phyloP scores from a whole-genome alignment of 2,329 filamentous ascomycete species.

The Nemania serpens region DNA sequence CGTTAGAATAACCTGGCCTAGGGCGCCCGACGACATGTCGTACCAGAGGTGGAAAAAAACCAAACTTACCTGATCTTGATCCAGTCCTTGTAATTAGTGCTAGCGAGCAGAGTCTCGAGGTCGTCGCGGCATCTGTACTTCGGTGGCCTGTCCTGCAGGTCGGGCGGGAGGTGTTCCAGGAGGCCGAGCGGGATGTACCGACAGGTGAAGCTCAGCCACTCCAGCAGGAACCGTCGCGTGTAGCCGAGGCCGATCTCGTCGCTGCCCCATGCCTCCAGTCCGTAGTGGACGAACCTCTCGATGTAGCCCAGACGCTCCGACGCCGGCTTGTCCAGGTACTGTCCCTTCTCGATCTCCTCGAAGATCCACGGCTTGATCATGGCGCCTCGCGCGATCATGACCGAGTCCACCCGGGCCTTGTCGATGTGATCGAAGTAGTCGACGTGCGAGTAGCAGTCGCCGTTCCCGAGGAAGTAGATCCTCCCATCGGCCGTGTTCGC shows the following conservation, averaged over 20 bases:
- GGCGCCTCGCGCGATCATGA: conserved; percentile 96
- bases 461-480: conserved; percentile 93
- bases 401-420: conserved; percentile 81
- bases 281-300: conserved; percentile 88
- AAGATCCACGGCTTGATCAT: conserved; percentile 99
- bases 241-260: conserved; percentile 93
- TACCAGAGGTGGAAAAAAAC: neutral
- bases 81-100: conserved; percentile 94
- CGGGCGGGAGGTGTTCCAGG: conserved; percentile 85
- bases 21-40: too few species aligned
- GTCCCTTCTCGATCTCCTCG: conserved; percentile 88
- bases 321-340: conserved; percentile 95
- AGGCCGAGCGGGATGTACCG: conserved; percentile 90
- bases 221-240: conserved; percentile 88
- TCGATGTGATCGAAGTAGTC: conserved; percentile 83
- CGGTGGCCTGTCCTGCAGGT: conserved; percentile 86
- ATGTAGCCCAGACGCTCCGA: conserved; percentile 83
- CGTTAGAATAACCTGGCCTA: conserved; percentile 10
- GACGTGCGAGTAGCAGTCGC: conserved; percentile 90
- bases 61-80: conserved; percentile 88
- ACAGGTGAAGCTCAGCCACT: conserved; percentile 93
- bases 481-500: conserved; percentile 69
- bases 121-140: conserved; percentile 84
- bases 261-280: conserved; percentile 91
- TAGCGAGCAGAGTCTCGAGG: conserved; percentile 89